A percentile compares a stretch with the other conserved stretches of the same genome.
These are phyloP conservation scores for Rhizopogon vinicolor DNA, from an alignment of 768 basidiomycete species.

Conservation along the genomic window DNA sequence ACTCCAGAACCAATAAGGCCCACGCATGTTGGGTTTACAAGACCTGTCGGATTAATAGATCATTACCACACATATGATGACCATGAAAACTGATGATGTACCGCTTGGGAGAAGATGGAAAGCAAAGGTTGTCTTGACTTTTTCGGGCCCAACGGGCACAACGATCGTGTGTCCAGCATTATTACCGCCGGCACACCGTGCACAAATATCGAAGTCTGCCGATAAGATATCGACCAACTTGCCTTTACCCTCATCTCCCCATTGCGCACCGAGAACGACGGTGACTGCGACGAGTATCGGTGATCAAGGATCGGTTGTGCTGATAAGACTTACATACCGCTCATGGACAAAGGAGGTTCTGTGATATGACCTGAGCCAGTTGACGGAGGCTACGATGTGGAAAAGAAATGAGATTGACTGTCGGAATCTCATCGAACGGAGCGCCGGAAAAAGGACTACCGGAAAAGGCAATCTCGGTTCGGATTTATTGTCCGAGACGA, in stretches of 20 bases:
- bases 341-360: constrained; percentile 11
- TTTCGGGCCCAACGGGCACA: constrained; percentile 63
- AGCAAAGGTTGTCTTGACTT: constrained; percentile 79
- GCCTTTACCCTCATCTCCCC: constrained; percentile 93
- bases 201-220: constrained; percentile 86
- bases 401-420: constrained; percentile 1
- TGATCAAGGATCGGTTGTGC: constrained; percentile 3
- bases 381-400: not conserved
- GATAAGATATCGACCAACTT: constrained; percentile 97
- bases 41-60: constrained; percentile 40
- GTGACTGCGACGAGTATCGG: constrained; percentile 35
- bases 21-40: constrained; percentile 81
- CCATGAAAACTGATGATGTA: constrained; percentile 30
- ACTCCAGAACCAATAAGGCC: constrained; percentile 93
- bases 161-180: constrained; percentile 99
- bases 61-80: not conserved
- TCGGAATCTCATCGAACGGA: not conserved
- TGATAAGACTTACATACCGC: constrained; percentile 12
- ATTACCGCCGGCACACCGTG: constrained; percentile 96
- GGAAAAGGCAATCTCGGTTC: not conserved
- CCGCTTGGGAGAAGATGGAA: constrained; percentile 96
- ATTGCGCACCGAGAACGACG: constrained; percentile 84
- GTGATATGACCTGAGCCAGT: not conserved
- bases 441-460: not conserved
- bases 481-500: not conserved